Base-by-base conservation (phyloP, 1,284 basidiomycete genomes). In the Rhizoctonia solani region DNA sequence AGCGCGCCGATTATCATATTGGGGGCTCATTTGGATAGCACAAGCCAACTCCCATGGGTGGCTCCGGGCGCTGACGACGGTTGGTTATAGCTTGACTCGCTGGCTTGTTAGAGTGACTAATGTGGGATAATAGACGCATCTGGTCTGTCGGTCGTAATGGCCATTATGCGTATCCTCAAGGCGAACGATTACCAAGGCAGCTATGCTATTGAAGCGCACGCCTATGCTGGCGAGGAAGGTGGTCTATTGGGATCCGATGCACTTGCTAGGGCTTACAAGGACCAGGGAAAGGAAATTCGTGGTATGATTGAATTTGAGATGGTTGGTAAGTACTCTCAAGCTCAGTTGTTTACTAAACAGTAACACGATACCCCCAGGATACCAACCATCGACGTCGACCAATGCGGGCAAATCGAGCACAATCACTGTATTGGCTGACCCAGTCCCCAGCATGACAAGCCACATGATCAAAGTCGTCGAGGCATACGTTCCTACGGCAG, bases 71-170 rank as follows among this genome's bases (percentile, higher is more conserved):
- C 86, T 14, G 86, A 86, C 55, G 84, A 66, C n/a, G 52, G 53
- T 37, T 32, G 34, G 54, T 46, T n/a, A 44, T 25, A 25, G 11
- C 11, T n/a, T 19, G 5, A n/a, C 9, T 27, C 1, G 9, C n/a
- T 46, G 25, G 8, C 8, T 8, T n/a, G 21, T 14, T 42, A 44
- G 34, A 16, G 8, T 39, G 8, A 39, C 16, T 39, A 16, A 39
- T 39, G 37, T 39, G 37, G 9, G 37, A 8, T 8, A 8, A 23
- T 32, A 72, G 87, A 89, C 73, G 88, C 87, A 16, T 85, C 83
- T 9, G 88, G 88, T 13, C 84, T 84, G 5, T 87, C 87, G 54
- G 87, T 87, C 44, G 79, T 86, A 30, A 77, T 91, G 39, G 85
- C 87, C 73, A 83, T 82, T 5, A 80, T 88, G 74, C 79, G 83